Evolutionary conservation across 2,329 filamentous ascomycete species (phyloP), one percentile per base, ranked within the genome.

Genomic region (Colletotrichum destructivum): DNA sequence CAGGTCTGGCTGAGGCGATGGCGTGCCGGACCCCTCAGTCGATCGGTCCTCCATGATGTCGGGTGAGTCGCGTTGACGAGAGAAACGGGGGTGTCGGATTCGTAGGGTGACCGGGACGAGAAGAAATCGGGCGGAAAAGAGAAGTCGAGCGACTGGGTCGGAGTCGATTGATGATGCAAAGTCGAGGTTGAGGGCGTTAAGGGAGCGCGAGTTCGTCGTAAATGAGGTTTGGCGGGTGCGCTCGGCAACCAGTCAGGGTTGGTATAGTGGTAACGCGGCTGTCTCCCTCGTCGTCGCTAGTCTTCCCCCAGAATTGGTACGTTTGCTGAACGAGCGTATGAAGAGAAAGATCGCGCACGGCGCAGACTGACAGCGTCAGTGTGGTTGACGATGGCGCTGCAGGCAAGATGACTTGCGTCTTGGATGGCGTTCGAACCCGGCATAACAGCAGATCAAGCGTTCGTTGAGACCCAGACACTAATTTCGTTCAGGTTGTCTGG

Each of bases 1-100:
- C 74, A 89, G 80, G 75, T 92, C 90, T 57, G 89, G 89, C 74
- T 86, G 82, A 57, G 88, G 88, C 55, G 89, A 89, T 61, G 88
- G 85, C 67, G 84, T 83, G 66, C 66, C 80, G 75, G 74, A 76
- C 75, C 55, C 60, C 47, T 51, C 63, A 16, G 47, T 77, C 69
- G 70, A 71, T 59, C 75, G 64, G 62, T 82, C 82, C 57, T 79
- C 79, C 83, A 86, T 86, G 47, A 75, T 81, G 72, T 63, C 31
- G 16, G 55, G 49, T 55, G 56, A 44, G 60, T 63, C 35, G 47
- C n/a, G 26, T 47, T 26, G 23, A 38, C 54, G 23, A 31, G 18
- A 26, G 31, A 42, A 67, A 38, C 60, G 35, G 49, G n/a, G 35
- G 11, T 15, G 31, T 59, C 13, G 40, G 16, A 57, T 56, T 44